Evolutionary conservation across 306 rosid genomes (phyloP).

Genomic region (Dicorynia guianensis): DNA sequence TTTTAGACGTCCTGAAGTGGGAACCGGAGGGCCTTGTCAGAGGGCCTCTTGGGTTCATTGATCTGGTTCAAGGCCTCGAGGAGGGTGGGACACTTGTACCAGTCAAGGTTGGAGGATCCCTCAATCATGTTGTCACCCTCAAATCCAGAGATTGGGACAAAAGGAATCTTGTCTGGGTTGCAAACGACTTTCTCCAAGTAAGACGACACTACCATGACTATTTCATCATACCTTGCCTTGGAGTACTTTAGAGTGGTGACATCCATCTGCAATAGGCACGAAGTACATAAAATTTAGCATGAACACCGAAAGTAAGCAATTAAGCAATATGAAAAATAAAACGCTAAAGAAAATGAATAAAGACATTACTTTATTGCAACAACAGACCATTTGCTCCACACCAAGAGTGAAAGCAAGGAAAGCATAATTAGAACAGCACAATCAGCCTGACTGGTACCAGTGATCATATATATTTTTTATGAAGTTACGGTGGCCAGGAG

Average conservation of each 20-base stretch:
- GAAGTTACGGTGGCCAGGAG: slow-evolving; percentile 52
- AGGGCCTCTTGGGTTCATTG: slow-evolving; percentile 48
- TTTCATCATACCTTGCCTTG: slow-evolving; percentile 48
- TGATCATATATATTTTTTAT: slow-evolving; percentile 56
- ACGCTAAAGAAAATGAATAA: not conserved
- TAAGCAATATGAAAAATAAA: not conserved
- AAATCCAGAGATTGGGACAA: slow-evolving; percentile 53
- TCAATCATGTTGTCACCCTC: slow-evolving; percentile 53
- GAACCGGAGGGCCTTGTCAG: slow-evolving; percentile 47
- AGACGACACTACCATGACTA: slow-evolving; percentile 43
- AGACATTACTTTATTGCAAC: slow-evolving; percentile 45
- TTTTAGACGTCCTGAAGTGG: slow-evolving; percentile 48
- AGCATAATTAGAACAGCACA: slow-evolving; percentile 51
- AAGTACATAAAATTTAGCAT: not conserved
- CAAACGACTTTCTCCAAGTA: slow-evolving; percentile 46
- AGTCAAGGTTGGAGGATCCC: slow-evolving; percentile 44
- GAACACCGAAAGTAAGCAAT: not conserved
- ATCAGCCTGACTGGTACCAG: slow-evolving; percentile 55
- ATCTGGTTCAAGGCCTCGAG: slow-evolving; percentile 45
- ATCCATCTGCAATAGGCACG: slow-evolving; percentile 42
- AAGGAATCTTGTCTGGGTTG: slow-evolving; percentile 49
- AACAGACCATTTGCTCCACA: slow-evolving; percentile 54
- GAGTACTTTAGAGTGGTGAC: slow-evolving; percentile 51
- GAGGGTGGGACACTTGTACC: slow-evolving; percentile 51
- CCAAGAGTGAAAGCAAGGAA: slow-evolving; percentile 58